Evolutionary conservation across 345 rosid species (phyloP).

Genomic region (Erucastrum elatum): DNA sequence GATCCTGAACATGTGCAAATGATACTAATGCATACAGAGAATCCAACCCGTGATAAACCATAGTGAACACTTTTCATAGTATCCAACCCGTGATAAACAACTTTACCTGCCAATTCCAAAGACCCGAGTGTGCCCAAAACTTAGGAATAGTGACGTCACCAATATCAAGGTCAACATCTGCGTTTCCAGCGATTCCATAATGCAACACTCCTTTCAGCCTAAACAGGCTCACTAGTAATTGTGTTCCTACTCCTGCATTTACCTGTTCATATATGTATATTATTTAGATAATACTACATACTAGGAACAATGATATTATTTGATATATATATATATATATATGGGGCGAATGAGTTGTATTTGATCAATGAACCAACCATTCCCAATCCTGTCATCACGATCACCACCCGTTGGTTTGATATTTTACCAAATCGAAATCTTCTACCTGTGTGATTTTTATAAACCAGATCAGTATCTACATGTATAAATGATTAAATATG

Average conservation of each 20-base stretch:
- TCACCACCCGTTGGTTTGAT: conserved; percentile 45
- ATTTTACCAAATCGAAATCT: conserved; percentile 62
- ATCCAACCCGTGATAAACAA: not conserved
- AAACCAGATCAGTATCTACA: not conserved
- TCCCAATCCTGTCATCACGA: conserved; percentile 69
- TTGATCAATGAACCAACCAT: conserved; percentile 46
- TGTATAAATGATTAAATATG: not conserved
- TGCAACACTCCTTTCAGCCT: conserved; percentile 67
- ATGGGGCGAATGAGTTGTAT: not conserved
- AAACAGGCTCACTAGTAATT: conserved; percentile 55
- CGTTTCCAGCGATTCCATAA: conserved; percentile 79
- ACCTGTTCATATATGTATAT: conserved; percentile 41
- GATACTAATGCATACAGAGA: not conserved
- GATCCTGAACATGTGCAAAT: not conserved
- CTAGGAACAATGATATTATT: not conserved
- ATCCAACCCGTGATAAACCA: not conserved
- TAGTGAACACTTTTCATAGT: no score
- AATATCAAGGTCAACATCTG: conserved; percentile 54
- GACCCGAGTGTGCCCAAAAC: conserved; percentile 74
- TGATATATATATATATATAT: no score
- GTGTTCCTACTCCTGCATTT: conserved; percentile 67
- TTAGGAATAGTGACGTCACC: conserved; percentile 65
- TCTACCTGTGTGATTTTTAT: conserved; percentile 45
- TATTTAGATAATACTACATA: not conserved
- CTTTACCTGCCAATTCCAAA: conserved; percentile 79